phyloP scores from a whole-genome alignment of 257 asterid genomes.

The Misopates orontium region DNA sequence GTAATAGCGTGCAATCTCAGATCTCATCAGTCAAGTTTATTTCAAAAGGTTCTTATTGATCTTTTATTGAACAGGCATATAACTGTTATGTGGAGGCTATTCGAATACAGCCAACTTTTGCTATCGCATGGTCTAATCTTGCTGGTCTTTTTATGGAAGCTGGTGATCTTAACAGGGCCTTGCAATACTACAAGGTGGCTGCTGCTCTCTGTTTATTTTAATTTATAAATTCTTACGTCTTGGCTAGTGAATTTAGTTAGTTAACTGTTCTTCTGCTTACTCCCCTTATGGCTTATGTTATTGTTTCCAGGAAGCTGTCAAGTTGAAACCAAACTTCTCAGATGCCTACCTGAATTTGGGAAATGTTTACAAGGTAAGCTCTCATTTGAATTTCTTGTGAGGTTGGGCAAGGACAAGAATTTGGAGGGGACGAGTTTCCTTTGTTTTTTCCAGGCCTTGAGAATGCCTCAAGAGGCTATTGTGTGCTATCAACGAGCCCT shows the following conservation, averaged over 20 bases:
- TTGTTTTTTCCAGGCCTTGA: conserved; percentile 81
- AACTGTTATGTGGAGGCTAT: conserved; percentile 91
- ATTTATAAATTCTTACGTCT: not conserved
- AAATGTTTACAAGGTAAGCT: conserved; percentile 93
- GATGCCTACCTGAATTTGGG: conserved; percentile 96
- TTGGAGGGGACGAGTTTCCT: conserved; percentile 57
- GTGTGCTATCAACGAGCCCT: conserved; percentile 87
- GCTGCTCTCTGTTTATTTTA: conserved; percentile 6
- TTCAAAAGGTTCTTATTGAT: too few species aligned
- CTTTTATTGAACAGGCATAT: conserved; percentile 58
- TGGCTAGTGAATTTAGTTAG: conserved; percentile 8
- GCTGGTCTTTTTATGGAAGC: conserved; percentile 99
- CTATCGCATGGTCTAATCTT: conserved; percentile 99
- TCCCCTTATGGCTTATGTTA: conserved; percentile 27
- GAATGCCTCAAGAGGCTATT: conserved; percentile 94
- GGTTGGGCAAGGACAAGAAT: conserved; percentile 47
- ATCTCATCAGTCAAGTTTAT: too few species aligned
- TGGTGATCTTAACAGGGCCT: conserved; percentile 86
- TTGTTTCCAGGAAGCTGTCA: conserved; percentile 84
- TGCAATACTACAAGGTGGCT: conserved; percentile 91
- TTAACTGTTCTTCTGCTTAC: too few species aligned
- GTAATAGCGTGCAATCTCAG: too few species aligned
- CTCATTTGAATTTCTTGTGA: conserved; percentile 44
- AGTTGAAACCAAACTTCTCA: conserved; percentile 88
- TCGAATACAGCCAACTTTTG: conserved; percentile 89